Evolutionary conservation across 1,139 yeast genomes (phyloP).

Genomic region (Meyerozyma sp.): DNA sequence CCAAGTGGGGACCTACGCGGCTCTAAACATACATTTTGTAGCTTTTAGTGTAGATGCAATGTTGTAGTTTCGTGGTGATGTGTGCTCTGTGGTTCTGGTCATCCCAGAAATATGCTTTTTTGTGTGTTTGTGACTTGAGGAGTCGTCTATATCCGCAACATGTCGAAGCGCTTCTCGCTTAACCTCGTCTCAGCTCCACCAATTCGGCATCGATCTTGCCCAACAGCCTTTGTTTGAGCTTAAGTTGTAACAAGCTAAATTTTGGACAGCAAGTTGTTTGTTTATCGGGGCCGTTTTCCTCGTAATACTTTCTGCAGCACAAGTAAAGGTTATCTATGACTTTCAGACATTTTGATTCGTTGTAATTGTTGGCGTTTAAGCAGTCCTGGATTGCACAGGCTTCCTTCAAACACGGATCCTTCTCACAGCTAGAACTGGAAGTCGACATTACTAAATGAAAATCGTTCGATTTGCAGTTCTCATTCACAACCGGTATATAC

Average conservation of each 20-base stretch:
- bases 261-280: slow-evolving; percentile 65
- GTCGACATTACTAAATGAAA: not conserved
- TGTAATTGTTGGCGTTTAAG: slow-evolving; percentile 44
- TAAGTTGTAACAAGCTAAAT: slow-evolving; percentile 48
- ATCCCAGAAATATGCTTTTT: too few relatives aligned
- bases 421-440: not conserved
- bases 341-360: slow-evolving; percentile 59
- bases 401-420: slow-evolving; percentile 56
- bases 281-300: slow-evolving; percentile 46
- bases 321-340: slow-evolving; percentile 54
- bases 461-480: not conserved
- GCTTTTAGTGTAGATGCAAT: not conserved
- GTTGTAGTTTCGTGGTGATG: not conserved
- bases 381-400: slow-evolving; percentile 74
- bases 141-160: too few relatives aligned
- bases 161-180: not conserved
- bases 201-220: slow-evolving; percentile 52
- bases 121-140: too few relatives aligned
- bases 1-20: slow-evolving; percentile 52
- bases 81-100: not conserved
- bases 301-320: slow-evolving; percentile 57
- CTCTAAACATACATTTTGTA: slow-evolving; percentile 55
- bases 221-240: slow-evolving; percentile 50
- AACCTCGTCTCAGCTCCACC: slow-evolving; percentile 14
- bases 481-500: not conserved